These are phyloP conservation scores for Umbelopsis sp. DNA, from an alignment of 192 early-diverging fungal genomes.

Conservation along the genomic window DNA sequence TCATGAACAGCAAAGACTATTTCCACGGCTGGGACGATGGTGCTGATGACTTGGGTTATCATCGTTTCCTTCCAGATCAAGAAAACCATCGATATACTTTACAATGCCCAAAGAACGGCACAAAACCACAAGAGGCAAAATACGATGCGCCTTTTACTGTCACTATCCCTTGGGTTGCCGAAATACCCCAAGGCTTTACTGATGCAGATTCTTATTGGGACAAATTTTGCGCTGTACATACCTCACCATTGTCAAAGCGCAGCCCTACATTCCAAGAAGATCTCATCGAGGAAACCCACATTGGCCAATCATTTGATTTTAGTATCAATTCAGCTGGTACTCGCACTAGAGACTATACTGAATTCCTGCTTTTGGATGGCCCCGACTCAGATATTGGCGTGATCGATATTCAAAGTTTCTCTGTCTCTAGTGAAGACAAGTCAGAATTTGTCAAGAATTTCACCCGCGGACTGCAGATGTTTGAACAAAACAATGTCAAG, in stretches of 20 bases:
- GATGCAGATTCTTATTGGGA: constrained; percentile 36
- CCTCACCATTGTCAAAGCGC: neutral
- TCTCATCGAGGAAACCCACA: constrained; percentile 27
- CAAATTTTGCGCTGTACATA: constrained; percentile 24
- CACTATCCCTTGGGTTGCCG: constrained; percentile 38
- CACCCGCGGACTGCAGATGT: constrained; percentile 26
- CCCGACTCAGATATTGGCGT: constrained; percentile 27
- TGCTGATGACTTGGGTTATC: constrained; percentile 45
- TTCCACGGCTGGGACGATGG: constrained; percentile 46
- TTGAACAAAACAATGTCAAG: constrained; percentile 29
- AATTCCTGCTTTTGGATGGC: constrained; percentile 28
- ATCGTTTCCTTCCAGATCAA: constrained; percentile 42
- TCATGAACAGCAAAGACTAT: constrained; percentile 45
- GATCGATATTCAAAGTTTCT: constrained; percentile 40
- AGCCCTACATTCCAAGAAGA: constrained; percentile 11
- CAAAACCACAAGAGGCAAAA: constrained; percentile 22
- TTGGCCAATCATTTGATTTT: constrained; percentile 32
- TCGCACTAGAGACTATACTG: constrained; percentile 21
- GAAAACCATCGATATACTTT: constrained; percentile 37
- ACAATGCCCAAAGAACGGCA: constrained; percentile 33
- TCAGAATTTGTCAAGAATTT: constrained; percentile 34
- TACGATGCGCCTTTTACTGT: constrained; percentile 41
- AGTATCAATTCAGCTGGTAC: neutral
- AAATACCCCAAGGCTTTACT: constrained; percentile 26
- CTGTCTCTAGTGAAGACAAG: constrained; percentile 29